A percentile compares a stretch with the other conserved stretches of the same genome.
These are phyloP conservation scores for Leishmania martiniquensis DNA, from an alignment of 208 protist species.

Conservation along the genomic window DNA sequence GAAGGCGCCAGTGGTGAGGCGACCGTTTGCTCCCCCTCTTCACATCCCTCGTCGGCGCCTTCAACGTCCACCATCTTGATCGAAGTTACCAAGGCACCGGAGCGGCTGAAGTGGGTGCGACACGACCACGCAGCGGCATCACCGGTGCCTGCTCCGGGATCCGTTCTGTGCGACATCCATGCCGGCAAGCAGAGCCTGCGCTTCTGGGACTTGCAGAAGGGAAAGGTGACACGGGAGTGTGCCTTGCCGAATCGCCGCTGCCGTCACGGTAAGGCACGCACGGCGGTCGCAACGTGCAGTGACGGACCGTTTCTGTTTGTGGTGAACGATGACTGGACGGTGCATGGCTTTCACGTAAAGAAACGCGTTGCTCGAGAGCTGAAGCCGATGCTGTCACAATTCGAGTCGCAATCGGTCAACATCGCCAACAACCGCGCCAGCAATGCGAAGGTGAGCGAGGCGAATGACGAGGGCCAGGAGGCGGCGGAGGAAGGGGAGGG, in stretches of 20 bases:
- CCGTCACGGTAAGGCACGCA: conserved; percentile 33
- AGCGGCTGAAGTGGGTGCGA: conserved; percentile 16
- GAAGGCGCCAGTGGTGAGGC: background rate
- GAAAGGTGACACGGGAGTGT: conserved; percentile 41
- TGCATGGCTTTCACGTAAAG: conserved; percentile 61
- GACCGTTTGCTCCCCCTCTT: background rate
- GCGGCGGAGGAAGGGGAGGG: background rate
- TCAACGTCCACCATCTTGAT: conserved; percentile 15
- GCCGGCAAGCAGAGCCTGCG: conserved; percentile 25
- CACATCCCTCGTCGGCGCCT: background rate
- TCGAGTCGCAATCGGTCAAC: conserved; percentile 27
- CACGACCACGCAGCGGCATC: conserved; percentile 9
- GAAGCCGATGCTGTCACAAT: conserved; percentile 49
- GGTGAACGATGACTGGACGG: conserved; percentile 63
- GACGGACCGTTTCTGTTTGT: conserved; percentile 73
- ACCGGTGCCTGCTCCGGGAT: conserved; percentile 11
- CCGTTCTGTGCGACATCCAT: conserved; percentile 15
- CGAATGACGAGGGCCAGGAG: background rate
- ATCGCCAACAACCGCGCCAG: background rate
- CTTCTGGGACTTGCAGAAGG: conserved; percentile 66
- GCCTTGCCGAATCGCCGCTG: conserved; percentile 37
- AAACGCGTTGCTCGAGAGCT: conserved; percentile 43
- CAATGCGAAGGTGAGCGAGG: background rate
- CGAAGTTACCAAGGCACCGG: conserved; percentile 14
- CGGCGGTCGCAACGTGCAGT: conserved; percentile 30